These are phyloP conservation scores for Eutreptiella sp. DNA, from an alignment of 208 protist genomes.

Conservation along the genomic window DNA sequence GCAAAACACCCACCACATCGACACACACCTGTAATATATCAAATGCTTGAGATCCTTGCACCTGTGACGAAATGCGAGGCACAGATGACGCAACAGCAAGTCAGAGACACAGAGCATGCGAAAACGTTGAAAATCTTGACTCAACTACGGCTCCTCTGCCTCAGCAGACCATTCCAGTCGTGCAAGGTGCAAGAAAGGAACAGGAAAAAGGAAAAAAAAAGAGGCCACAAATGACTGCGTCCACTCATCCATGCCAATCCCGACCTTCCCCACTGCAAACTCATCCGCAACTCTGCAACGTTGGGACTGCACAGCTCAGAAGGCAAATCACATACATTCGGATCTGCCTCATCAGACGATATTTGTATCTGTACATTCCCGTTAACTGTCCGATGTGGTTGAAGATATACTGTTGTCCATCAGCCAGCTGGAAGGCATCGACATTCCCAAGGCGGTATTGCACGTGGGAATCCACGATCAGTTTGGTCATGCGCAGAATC, in stretches of 20 bases:
- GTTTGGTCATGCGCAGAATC: slow-evolving; percentile 98
- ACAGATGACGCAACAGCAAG: too few relatives aligned
- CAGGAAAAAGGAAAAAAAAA: slow-evolving; percentile 8
- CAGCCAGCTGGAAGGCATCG: slow-evolving; percentile 98
- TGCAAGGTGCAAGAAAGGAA: too few relatives aligned
- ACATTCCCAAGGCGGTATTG: slow-evolving; percentile 98
- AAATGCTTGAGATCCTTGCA: slow-evolving; percentile 99
- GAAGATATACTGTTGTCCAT: slow-evolving; percentile 99
- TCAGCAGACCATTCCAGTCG: too few relatives aligned
- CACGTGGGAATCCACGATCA: slow-evolving; percentile 98
- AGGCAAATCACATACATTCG: too few relatives aligned
- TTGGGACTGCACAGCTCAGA: too few relatives aligned
- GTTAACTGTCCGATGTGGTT: slow-evolving; percentile 98
- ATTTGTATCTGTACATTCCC: slow-evolving; percentile 99
- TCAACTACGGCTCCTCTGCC: too few relatives aligned
- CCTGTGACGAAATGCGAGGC: too few relatives aligned
- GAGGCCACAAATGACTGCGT: background rate
- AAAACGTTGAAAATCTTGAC: too few relatives aligned
- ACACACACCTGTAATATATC: slow-evolving; percentile 99
- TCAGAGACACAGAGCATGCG: slow-evolving; percentile 3
- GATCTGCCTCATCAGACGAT: slow-evolving; percentile 99
- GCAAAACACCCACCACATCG: slow-evolving; percentile 68
- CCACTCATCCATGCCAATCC: too few relatives aligned
- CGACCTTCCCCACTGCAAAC: too few relatives aligned
- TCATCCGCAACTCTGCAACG: too few relatives aligned